A percentile compares a stretch with the other conserved stretches of the same genome.
phyloP scores from a whole-genome alignment of 805 yeast genomes.

The Kodamaea neixiangensis region DNA sequence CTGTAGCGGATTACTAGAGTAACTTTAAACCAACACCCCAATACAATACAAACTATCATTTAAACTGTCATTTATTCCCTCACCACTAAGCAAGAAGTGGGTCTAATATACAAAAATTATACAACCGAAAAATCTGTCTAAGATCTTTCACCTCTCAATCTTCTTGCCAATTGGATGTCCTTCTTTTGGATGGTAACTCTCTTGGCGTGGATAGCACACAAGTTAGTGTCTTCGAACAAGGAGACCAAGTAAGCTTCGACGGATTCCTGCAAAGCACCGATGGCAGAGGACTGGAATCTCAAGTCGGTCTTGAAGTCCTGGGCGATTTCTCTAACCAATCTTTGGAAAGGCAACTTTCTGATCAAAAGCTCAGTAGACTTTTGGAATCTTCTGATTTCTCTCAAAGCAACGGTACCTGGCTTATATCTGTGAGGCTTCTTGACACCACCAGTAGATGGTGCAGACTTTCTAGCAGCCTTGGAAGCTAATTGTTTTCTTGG shows the following conservation, averaged over 20 bases:
- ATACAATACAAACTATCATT: neutral
- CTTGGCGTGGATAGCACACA: constrained; percentile 52
- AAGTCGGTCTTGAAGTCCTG: constrained; percentile 91
- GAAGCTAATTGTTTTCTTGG: constrained; percentile 94
- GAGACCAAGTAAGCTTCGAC: constrained; percentile 50
- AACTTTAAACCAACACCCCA: no score
- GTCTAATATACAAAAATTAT: constrained; percentile 20
- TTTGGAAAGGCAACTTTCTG: constrained; percentile 96
- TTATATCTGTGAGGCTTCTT: constrained; percentile 95
- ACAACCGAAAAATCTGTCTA: constrained; percentile 19
- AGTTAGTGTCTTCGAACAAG: constrained; percentile 49
- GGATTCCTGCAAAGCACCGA: constrained; percentile 50
- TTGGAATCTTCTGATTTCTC: constrained; percentile 98
- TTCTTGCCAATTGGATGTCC: constrained; percentile 51
- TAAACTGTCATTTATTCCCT: neutral
- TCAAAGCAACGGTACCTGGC: constrained; percentile 96
- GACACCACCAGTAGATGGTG: constrained; percentile 91
- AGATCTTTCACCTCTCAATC: constrained; percentile 52
- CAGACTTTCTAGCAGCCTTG: constrained; percentile 91
- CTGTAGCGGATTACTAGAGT: no score
- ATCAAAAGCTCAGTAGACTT: constrained; percentile 92
- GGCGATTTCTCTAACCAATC: constrained; percentile 94
- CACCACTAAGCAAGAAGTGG: neutral
- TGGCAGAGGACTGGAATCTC: constrained; percentile 77
- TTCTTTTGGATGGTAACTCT: constrained; percentile 51